Percentiles rank a stretch among this genome's conserved stretches.
These are phyloP conservation scores for Beauveria asiatica DNA, from an alignment of 2,329 filamentous ascomycete species.

Conservation along the genomic window DNA sequence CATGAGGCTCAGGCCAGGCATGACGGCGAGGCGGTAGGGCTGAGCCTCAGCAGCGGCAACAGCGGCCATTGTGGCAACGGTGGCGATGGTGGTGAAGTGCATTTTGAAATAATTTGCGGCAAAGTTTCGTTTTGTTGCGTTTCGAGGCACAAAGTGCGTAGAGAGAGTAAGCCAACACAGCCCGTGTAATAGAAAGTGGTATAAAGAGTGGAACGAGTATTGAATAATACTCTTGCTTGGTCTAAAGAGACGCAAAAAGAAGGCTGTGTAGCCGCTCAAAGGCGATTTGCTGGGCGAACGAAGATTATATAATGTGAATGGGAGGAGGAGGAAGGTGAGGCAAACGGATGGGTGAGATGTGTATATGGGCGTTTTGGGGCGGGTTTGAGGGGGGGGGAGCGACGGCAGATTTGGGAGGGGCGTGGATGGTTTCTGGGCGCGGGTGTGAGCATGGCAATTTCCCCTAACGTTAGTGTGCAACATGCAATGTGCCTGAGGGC, in stretches of 20 bases:
- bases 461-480: neutral
- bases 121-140: too few species aligned
- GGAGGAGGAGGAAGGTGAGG: neutral
- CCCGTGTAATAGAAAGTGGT: neutral
- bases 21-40: conserved; percentile 31
- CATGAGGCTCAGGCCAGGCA: conserved; percentile 32
- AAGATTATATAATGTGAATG: conserved; percentile 5
- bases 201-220: conserved; percentile 22
- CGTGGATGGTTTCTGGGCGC: neutral
- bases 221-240: conserved; percentile 18
- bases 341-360: conserved; percentile 8
- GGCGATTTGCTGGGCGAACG: conserved; percentile 7
- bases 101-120: conserved; percentile 20
- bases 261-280: conserved; percentile 11
- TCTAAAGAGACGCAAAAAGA: conserved; percentile 12
- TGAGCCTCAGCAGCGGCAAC: conserved; percentile 23
- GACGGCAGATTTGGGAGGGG: neutral
- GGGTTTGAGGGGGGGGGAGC: neutral
- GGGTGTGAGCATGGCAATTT: conserved; percentile 10
- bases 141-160: conserved; percentile 1
- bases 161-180: neutral
- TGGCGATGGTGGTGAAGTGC: conserved; percentile 26
- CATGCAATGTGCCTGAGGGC: neutral
- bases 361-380: conserved; percentile 6
- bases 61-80: conserved; percentile 27